phyloP scores from a whole-genome alignment of 257 asterid species.

The Rauvolfia tetraphylla region DNA sequence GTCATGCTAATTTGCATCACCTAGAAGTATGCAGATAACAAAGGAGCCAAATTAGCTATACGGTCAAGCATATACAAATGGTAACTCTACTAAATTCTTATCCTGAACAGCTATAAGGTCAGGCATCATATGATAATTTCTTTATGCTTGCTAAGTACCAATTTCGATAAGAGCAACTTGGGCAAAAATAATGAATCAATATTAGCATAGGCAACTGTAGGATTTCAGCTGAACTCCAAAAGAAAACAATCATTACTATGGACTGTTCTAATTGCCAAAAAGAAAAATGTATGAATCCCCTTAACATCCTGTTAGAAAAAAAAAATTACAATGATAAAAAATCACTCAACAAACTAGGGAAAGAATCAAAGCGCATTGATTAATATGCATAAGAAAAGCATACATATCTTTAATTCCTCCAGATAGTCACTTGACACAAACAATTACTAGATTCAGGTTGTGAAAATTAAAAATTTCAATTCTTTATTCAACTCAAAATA shows the following conservation, averaged over 20 bases:
- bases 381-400: neutral
- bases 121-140: neutral
- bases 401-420: neutral
- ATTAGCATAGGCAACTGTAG: neutral
- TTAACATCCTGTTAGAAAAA: too few relatives aligned
- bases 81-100: neutral
- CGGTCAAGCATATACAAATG: neutral
- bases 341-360: neutral
- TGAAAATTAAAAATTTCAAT: neutral
- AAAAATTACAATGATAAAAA: neutral
- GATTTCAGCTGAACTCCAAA: neutral
- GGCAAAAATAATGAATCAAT: neutral
- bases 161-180: neutral
- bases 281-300: neutral
- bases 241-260: neutral
- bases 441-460: neutral
- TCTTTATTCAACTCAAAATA: neutral
- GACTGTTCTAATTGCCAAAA: neutral
- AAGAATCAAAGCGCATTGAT: neutral
- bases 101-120: neutral
- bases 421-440: neutral
- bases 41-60: neutral
- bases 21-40: neutral
- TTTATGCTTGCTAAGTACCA: neutral
- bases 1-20: neutral